Conservation (phyloP, 208 protist genomes). For the Trichomonas gallinae region DNA sequence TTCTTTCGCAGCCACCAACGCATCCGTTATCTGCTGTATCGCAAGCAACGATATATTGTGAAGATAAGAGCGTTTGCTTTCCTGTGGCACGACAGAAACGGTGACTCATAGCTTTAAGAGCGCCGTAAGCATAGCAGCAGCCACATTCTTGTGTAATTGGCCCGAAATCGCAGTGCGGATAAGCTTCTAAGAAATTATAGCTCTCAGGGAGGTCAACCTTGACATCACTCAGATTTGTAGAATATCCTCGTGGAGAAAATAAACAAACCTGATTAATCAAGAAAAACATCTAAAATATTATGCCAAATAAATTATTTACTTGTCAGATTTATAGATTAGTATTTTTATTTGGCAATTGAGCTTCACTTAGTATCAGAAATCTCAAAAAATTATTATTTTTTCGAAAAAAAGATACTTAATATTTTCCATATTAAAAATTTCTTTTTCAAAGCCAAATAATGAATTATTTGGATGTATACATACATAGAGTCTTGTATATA, state of each 20-base stretch:
- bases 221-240: not conserved
- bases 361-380: no score
- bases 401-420: no score
- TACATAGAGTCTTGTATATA: no score
- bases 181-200: not conserved
- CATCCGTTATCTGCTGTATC: not conserved
- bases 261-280: not conserved
- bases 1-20: not conserved
- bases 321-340: no score
- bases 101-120: slow-evolving; percentile 14
- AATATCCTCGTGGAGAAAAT: not conserved
- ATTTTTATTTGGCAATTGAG: no score
- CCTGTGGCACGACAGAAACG: not conserved
- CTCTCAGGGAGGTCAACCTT: not conserved
- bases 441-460: no score
- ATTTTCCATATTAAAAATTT: no score
- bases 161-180: not conserved
- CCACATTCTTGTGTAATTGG: not conserved
- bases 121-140: not conserved
- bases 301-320: no score
- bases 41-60: not conserved
- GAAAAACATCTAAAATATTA: not conserved
- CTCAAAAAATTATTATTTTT: no score
- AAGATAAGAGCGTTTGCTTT: not conserved
- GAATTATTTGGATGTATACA: no score